Base-by-base conservation (phyloP, 23 red algal genomes). In the Chondrus crispus region DNA sequence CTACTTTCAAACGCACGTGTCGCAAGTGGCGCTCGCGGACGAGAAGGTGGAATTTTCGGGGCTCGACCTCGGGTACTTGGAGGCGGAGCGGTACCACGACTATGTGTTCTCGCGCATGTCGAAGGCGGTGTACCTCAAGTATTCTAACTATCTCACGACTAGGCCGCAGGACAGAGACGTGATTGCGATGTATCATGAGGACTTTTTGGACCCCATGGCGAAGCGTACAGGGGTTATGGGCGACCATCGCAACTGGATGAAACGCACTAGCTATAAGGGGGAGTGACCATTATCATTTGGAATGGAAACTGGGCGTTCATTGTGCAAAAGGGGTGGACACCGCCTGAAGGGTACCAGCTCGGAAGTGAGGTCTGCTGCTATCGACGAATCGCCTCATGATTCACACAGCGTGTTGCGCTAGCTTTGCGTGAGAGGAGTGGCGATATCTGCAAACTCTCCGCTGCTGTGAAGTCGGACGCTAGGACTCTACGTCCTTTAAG, bases 261-360 rank as follows among this genome's bases (percentile, higher is more conserved):
- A 42, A 12, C 80, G 90, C 24, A 94, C 91, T n/a, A 86, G 82
- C 64, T 94, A 94, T 51, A 66, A 85, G n/a, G 91, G 91, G 91
- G 91, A 16, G 91, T 94, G 39, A 51, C 87, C 26, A 58, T 87
- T 1, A 71, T 94, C 18, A 81, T 82, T 40, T 94, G 91, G 91
- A 68, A 54, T 14, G 91, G 91, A 38, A 68, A 87, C 48, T 94
- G 91, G 91, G 91, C 91, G 20, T 94, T 94, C 51, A 42, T 94
- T 40, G 91, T 94, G 14, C 51, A 64, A 20, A 49, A 50, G 7
- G 69, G 72, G 20, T 94, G 91, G 91, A 46, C 86, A 55, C 74
- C 88, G 13, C 88, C 88, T 19, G 40, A 81, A 29, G 87, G 87
- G 11, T 55, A 49, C 33, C 33, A 77, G 13, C 51, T 90, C 18